Evolutionary conservation across 139 green algal genomes (phyloP).

Genomic region (Mesotaenium endlicherianum): DNA sequence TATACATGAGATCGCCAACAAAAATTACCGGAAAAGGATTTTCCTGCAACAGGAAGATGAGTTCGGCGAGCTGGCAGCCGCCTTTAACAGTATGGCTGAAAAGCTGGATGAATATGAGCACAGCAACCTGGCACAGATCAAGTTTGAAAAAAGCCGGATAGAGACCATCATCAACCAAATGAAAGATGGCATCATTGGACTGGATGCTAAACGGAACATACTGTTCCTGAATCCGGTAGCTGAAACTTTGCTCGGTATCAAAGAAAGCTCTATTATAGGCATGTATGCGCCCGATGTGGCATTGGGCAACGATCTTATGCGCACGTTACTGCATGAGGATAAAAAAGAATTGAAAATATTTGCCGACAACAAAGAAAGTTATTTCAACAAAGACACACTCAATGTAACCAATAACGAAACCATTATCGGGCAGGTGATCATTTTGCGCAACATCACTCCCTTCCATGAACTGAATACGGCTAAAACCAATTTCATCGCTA

Average conservation of each 20-base stretch:
- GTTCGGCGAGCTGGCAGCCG: neutral
- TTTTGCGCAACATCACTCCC: neutral
- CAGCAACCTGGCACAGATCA: neutral
- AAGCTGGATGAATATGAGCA: neutral
- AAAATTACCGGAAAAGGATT: neutral
- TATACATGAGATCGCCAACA: neutral
- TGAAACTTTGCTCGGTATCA: neutral
- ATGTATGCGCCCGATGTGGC: neutral
- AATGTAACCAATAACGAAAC: neutral
- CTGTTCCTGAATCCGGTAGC: neutral
- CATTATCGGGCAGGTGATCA: neutral
- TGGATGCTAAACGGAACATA: neutral
- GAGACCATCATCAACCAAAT: neutral
- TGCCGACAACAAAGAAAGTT: neutral
- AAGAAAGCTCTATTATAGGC: neutral
- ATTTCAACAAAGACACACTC: neutral
- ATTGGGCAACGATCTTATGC: neutral
- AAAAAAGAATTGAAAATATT: neutral
- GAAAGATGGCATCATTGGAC: neutral
- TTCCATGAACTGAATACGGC: neutral
- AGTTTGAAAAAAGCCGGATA: neutral
- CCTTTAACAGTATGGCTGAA: neutral
- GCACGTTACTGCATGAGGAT: neutral
- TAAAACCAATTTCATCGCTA: neutral
- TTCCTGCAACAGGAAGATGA: neutral